A percentile compares a stretch with the other conserved stretches of the same genome.
These are phyloP conservation scores for Globisporangium spinosum DNA, from an alignment of 352 stramenopile genomes.

Conservation along the genomic window DNA sequence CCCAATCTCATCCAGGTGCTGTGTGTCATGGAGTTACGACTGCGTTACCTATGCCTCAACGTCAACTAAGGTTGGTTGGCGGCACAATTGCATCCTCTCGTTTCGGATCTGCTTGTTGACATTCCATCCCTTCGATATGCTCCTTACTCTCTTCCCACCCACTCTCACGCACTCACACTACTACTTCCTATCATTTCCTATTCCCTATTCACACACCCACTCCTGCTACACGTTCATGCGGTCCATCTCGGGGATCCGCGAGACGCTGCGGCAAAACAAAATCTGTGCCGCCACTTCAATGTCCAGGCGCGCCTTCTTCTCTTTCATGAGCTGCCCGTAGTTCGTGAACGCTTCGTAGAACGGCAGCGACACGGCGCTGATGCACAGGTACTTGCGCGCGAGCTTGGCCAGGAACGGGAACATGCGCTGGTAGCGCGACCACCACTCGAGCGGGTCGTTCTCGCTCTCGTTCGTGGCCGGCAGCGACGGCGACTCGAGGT, in stretches of 20 bases:
- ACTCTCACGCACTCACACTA: background rate
- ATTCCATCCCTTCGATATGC: background rate
- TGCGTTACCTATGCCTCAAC: too few relatives aligned
- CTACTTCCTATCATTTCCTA: background rate
- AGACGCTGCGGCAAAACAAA: slow-evolving; percentile 77
- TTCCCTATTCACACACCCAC: background rate
- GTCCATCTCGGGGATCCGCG: slow-evolving; percentile 78
- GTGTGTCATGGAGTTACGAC: too few relatives aligned
- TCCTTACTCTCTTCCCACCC: background rate
- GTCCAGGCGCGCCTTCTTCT: slow-evolving; percentile 73
- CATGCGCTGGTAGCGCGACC: slow-evolving; percentile 65
- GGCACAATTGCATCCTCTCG: too few relatives aligned
- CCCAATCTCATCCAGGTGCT: too few relatives aligned
- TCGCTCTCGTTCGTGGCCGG: slow-evolving; percentile 64
- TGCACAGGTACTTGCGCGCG: slow-evolving; percentile 72
- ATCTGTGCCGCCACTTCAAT: slow-evolving; percentile 78
- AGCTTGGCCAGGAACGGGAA: slow-evolving; percentile 68
- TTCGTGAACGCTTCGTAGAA: slow-evolving; percentile 81
- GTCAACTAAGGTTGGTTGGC: too few relatives aligned
- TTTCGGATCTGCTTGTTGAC: background rate
- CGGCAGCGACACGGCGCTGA: slow-evolving; percentile 68
- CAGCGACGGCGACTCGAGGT: slow-evolving; percentile 62
- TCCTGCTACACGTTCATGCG: slow-evolving; percentile 52
- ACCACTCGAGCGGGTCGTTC: slow-evolving; percentile 82
- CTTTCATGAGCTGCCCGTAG: slow-evolving; percentile 69